Percentiles rank a stretch among this genome's conserved stretches.
Conservation (phyloP, 371 early-diverging fungal genomes). For the Smittium mucronatum region DNA sequence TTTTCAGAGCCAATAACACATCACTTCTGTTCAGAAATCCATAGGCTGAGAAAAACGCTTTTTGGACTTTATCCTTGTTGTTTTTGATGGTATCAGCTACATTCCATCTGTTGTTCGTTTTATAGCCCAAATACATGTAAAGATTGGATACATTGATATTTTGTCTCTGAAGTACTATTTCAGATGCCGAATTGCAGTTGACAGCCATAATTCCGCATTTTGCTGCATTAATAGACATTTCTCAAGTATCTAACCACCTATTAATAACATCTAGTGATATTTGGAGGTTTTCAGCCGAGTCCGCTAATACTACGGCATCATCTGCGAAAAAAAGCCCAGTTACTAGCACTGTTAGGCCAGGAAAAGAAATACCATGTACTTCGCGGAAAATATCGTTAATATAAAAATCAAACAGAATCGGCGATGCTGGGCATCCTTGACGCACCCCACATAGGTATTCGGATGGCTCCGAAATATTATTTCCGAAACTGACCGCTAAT, state of each 20-base stretch:
- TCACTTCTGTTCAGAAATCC: not conserved
- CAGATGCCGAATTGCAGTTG: not conserved
- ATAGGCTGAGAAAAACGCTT: not conserved
- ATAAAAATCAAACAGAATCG: slow-evolving; percentile 3
- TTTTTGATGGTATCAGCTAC: not conserved
- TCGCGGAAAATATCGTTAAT: slow-evolving; percentile 2
- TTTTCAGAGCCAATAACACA: not conserved
- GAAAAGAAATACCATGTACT: not conserved
- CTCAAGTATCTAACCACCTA: slow-evolving; percentile 5
- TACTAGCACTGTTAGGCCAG: not conserved
- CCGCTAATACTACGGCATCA: not conserved
- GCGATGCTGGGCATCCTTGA: slow-evolving; percentile 6
- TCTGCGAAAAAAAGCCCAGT: slow-evolving; percentile 2
- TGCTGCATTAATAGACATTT: slow-evolving; percentile 3
- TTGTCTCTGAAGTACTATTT: not conserved
- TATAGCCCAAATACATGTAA: not conserved
- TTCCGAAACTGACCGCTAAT: not conserved
- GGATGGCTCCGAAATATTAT: not conserved
- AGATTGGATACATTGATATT: not conserved
- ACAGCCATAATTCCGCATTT: not conserved
- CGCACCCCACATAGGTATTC: slow-evolving; percentile 1
- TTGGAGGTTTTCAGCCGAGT: not conserved
- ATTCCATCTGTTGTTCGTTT: not conserved
- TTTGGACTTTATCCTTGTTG: not conserved
- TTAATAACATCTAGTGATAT: slow-evolving; percentile 4